Base-by-base conservation (phyloP, 257 asterid genomes). In the Craterostigma plantagineum region DNA sequence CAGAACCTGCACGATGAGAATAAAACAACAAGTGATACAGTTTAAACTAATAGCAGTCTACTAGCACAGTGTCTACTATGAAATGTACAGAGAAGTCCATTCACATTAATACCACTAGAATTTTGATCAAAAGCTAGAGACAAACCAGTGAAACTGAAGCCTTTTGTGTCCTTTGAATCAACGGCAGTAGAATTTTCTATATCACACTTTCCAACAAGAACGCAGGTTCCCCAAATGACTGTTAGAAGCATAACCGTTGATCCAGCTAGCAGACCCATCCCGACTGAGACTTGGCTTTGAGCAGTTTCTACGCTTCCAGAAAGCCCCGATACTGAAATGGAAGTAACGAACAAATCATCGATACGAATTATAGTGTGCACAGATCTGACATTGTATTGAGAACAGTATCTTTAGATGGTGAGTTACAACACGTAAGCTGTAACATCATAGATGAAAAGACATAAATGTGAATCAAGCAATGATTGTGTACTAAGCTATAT, bases 211-310 rank as follows among this genome's bases (percentile, higher is more conserved):
- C 97, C 97, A 33, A 82, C 83, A 41, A 70, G 0, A 52, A 84
- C 51, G 61, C 98, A 87, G 45, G 86, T 63, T 2, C 98, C 95
- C 98, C 98, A 87, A 51, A 74, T 67, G 7, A 76, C 64, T 11
- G 98, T 87, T 44, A 87, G 75, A 46, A 82, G 93, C 95, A 87
- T 73, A 54, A 87, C 92, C 1, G 95, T 82, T 11, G 98, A 87
- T 23, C 98, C 98, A 48, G 98, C 98, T 18, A 82, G 54, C 61
- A 87, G 71, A n/a, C 93, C 98, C 67, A 87, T 82, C 48, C 95
- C 98, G 11, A 82, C 92, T 1, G 93, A 83, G 14, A 87, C 98
- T 70, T 87, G 95, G 58, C 81, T 66, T 66, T 82, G 98, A 13
- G 95, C 98, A 36, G 62, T 63, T 56, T 85, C 92, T 7, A 47